These are phyloP conservation scores for Bruguiera hainesii DNA, from an alignment of 441 rosid species.

Conservation along the genomic window DNA sequence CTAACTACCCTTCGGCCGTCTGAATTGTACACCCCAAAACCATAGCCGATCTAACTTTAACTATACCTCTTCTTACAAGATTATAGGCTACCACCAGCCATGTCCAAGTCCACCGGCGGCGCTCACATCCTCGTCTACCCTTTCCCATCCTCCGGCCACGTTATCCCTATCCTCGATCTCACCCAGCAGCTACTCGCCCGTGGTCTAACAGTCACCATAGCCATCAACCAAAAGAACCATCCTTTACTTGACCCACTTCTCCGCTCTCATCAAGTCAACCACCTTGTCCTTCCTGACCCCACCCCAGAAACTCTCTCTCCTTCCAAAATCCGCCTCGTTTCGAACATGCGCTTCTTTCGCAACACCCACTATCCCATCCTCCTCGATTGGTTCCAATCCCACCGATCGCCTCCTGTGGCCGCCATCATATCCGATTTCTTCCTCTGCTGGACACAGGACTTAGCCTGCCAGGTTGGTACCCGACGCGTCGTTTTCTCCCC, in stretches of 20 bases:
- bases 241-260: slow-evolving; percentile 35
- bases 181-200: slow-evolving; percentile 38
- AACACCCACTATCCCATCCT: slow-evolving; percentile 37
- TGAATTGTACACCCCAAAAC: too few species aligned
- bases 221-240: slow-evolving; percentile 37
- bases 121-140: slow-evolving; percentile 50
- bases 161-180: slow-evolving; percentile 60
- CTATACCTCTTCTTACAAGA: too few species aligned
- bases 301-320: slow-evolving; percentile 18
- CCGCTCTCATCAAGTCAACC: slow-evolving; percentile 24
- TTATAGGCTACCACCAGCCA: neutral
- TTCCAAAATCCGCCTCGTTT: slow-evolving; percentile 16
- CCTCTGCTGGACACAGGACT: slow-evolving; percentile 53
- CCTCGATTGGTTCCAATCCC: slow-evolving; percentile 36
- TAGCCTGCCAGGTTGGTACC: slow-evolving; percentile 34
- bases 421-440: slow-evolving; percentile 60
- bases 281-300: slow-evolving; percentile 30
- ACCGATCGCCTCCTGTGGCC: slow-evolving; percentile 41
- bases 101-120: slow-evolving; percentile 10
- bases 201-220: slow-evolving; percentile 41
- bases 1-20: too few species aligned
- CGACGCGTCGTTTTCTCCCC: slow-evolving; percentile 49
- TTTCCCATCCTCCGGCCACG: slow-evolving; percentile 46
- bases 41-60: too few species aligned
- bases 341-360: slow-evolving; percentile 28